phyloP scores from a whole-genome alignment of 345 rosid species.

The Murraya paniculata region DNA sequence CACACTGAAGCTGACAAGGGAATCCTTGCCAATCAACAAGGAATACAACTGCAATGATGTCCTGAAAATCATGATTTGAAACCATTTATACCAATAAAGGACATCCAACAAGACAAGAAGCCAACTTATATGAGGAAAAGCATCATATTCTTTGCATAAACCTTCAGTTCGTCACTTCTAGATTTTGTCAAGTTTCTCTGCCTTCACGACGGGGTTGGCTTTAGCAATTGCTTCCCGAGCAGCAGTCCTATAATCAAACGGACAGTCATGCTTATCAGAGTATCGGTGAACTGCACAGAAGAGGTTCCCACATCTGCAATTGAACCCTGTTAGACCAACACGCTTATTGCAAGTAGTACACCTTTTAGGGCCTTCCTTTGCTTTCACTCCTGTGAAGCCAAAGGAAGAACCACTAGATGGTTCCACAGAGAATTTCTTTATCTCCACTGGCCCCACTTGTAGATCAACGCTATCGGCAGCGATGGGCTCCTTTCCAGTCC shows the following conservation, averaged over 20 bases:
- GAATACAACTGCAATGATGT: constrained; percentile 28
- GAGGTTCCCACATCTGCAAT: constrained; percentile 58
- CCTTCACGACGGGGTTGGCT: constrained; percentile 59
- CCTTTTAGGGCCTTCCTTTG: constrained; percentile 47
- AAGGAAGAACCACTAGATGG: constrained; percentile 14
- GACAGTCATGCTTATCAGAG: constrained; percentile 68
- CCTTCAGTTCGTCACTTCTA: constrained; percentile 21
- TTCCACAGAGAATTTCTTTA: constrained; percentile 20
- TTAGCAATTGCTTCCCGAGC: constrained; percentile 56
- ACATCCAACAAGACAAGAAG: constrained; percentile 29
- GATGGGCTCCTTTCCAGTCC: constrained; percentile 28
- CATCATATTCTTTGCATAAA: constrained; percentile 16
- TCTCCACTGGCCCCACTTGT: constrained; percentile 23
- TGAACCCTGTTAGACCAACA: constrained; percentile 65
- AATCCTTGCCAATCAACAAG: constrained; percentile 28
- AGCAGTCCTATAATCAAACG: constrained; percentile 56
- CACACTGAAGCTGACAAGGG: constrained; percentile 28
- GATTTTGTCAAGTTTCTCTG: constrained; percentile 68
- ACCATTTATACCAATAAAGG: constrained; percentile 16
- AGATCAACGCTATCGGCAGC: constrained; percentile 19
- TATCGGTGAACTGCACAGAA: constrained; percentile 71
- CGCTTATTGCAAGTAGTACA: constrained; percentile 55
- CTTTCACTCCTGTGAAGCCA: constrained; percentile 19
- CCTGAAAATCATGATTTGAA: constrained; percentile 25
- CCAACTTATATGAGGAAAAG: constrained; percentile 19